Evolutionary conservation across 345 rosid genomes (phyloP), one percentile per base, ranked within the genome.

Genomic region (Pugionium dolabratum): DNA sequence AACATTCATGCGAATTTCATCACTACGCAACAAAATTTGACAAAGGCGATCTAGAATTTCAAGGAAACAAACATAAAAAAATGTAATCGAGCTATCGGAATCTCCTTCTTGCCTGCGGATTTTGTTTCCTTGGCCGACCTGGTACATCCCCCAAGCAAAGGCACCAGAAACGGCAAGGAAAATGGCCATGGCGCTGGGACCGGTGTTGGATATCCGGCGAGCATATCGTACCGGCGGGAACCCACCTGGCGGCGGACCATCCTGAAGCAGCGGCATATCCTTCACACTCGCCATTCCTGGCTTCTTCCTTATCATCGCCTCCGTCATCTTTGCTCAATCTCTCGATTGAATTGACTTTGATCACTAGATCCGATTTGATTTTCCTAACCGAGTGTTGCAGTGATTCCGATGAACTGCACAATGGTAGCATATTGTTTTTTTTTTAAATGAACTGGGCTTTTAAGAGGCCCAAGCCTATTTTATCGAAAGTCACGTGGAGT

Each of bases 171-270:
- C 74, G 6, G 92, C 70, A 32, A 94, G 85, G 58, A 94, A 90
- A 35, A 94, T 88, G 42, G 99, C 99, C 75, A 85, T 65, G 33
- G 97, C 96, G 59, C 99, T 94, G 31, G 99, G 99, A 2, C 99
- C 99, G 65, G 82, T 83, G 71, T 61, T 94, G 28, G 99, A 96
- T 71, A 94, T 94, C 75, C 99, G 86, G 33, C 99, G 94, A 61
- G 99, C 97, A 71, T 78, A 90, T 9, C 99, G 81, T 28, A 90
- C 88, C 27, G 99, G 96, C 3, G 92, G 75, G 51, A 94, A 94
- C 41, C 99, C 99, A 28, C 99, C 97, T 35, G 99, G 97, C 26
- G 99, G 99, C 6, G 99, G 99, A 33, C 99, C 99, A 72, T 94
- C 99, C 56, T 94, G 99, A 52, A 94, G 85, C 59, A 88, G 2